Evolutionary conservation across 2,329 filamentous ascomycete genomes (phyloP), one percentile per base, ranked within the genome.

Genomic region (Grosmannia clavigera): DNA sequence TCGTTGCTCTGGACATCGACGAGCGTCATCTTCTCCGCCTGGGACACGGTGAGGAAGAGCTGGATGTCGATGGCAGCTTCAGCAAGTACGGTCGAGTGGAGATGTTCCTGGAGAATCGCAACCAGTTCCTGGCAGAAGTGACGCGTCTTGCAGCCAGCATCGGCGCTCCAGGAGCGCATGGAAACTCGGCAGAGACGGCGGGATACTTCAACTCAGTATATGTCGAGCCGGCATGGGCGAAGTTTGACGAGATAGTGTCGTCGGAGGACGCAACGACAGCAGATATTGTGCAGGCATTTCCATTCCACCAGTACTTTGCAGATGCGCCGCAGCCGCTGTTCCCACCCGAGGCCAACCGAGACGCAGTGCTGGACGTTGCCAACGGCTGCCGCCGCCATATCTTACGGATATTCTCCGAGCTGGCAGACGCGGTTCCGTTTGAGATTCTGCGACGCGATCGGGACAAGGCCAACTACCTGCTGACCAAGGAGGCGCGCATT

Each of bases 191-290:
- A 59, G 94, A 99, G 77, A 99, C 92, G 2, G 94, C 94, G 43
- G 91, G 90, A 33, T 97, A 99, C 74, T 99, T 99, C 77, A 90
- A 96, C 70, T 85, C 85, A 54, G 92, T 96, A 63, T 96, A 96
- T 69, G 80, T 99, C 51, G 81, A 88, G 71, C 92, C 94, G 38
- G 83, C 87, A 14, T 99, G 94, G 94, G 83, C 83, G 57, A 90
- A 87, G 69, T 99, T 95, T 71, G 86, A 82, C 75, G 85, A 90
- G 59, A 75, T 78, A 55, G 75, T 81, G 29, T 80, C 81, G 51
- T 76, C 78, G 2, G 78, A 82, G 29, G 79, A 81, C 27, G 74
- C 77, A 16, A 81, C 80, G 4, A 73, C 76, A 12, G 77, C 83
- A 29, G 80, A 87, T 46, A 82, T 96, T 60, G 74, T 88, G 35